Conservation (phyloP, 2,329 filamentous ascomycete genomes). For the Trichothecium sympodiale region DNA sequence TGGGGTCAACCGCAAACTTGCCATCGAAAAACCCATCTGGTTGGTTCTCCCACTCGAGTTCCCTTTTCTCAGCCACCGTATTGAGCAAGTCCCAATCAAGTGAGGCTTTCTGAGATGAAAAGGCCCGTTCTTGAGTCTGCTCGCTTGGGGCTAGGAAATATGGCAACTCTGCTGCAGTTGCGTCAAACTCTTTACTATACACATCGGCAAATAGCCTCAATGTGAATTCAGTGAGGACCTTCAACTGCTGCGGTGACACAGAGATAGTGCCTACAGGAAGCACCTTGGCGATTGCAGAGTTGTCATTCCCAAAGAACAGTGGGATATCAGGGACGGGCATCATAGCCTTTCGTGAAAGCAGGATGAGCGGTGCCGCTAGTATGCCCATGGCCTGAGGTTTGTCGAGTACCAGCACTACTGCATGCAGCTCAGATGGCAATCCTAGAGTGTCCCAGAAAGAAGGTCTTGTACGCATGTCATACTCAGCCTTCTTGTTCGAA, state of each 20-base stretch:
- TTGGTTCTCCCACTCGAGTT: slow-evolving; percentile 27
- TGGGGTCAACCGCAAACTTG: slow-evolving; percentile 46
- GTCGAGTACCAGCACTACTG: slow-evolving; percentile 49
- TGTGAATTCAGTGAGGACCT: slow-evolving; percentile 59
- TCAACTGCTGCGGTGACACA: slow-evolving; percentile 31
- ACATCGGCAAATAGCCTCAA: slow-evolving; percentile 68
- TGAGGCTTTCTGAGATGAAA: slow-evolving; percentile 10
- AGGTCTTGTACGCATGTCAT: slow-evolving; percentile 72
- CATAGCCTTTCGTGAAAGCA: slow-evolving; percentile 58
- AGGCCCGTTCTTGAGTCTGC: slow-evolving; percentile 10
- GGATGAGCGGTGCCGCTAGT: slow-evolving; percentile 50
- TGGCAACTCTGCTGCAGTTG: slow-evolving; percentile 51
- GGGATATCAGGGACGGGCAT: slow-evolving; percentile 57
- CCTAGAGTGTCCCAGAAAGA: slow-evolving; percentile 51
- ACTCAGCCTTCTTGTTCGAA: slow-evolving; percentile 61
- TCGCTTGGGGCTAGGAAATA: slow-evolving; percentile 68
- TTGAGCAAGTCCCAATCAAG: slow-evolving; percentile 54
- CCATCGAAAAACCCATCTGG: slow-evolving; percentile 38
- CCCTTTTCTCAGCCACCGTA: slow-evolving; percentile 20
- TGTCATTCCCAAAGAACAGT: slow-evolving; percentile 58
- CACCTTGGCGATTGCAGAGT: slow-evolving; percentile 46
- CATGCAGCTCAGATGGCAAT: slow-evolving; percentile 42
- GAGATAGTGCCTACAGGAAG: slow-evolving; percentile 28
- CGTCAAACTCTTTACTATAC: slow-evolving; percentile 78
- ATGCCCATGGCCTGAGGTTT: slow-evolving; percentile 45